Base-by-base conservation (phyloP, 2,329 filamentous ascomycete species). In the Cladosporium phlei region DNA sequence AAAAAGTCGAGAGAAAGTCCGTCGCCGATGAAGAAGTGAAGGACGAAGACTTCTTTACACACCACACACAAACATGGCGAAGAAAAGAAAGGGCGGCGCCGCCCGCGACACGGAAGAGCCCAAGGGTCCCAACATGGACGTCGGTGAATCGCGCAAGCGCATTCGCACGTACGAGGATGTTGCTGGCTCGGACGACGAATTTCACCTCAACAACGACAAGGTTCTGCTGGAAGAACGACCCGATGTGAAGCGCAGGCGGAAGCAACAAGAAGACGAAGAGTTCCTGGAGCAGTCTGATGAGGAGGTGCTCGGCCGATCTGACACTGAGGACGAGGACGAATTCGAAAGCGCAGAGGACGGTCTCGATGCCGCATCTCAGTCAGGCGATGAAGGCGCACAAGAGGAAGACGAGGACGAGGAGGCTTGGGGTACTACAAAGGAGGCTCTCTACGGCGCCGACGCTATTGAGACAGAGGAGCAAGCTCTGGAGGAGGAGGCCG, bases 381-480 rank as follows among this genome's bases (percentile, higher is more conserved):
- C 42, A 8, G 61, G 62, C 35, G 59, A 58, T 12, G 56, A 57
- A 52, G 59, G 37, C 48, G 48, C 55, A 52, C 53, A 51, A 30
- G 46, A 52, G 61, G 62, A 44, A 61, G 73, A 71, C 4, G 76
- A 79, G 6, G 75, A 77, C 33, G 75, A 79, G 14, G 66, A 81
- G 42, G 90, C 83, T 63, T 97, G 93, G 90, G 93, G 91, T 22
- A 78, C 85, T 4, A 89, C 87, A 2, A 91, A 81, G 65, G 85
- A 85, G 51, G 91, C 95, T 58, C 95, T 96, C 69, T 98, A 98
- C 69, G 79, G 95, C 70, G 87, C 88, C 55, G 91, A 98, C 66
- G 71, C 71, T 8, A 82, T 84, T 48, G 79, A 84, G 59, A 83
- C 80, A 1, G 82, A 85, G 59, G 77, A 80, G 50, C 82, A 84